These are phyloP conservation scores for Tremellales sp. DNA, from an alignment of 1,284 basidiomycete species.

Conservation along the genomic window DNA sequence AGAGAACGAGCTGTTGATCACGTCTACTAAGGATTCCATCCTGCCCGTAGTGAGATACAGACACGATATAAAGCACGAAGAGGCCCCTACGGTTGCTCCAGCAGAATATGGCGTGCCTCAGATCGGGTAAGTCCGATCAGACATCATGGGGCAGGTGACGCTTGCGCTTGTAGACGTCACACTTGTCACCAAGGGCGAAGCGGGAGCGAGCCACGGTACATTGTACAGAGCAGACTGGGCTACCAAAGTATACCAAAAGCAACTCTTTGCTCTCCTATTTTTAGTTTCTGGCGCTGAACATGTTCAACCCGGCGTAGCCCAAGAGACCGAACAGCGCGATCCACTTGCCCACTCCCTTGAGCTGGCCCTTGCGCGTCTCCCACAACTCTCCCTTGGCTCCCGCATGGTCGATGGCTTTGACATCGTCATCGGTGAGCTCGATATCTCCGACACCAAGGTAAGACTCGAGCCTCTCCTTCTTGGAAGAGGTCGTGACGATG, in stretches of 20 bases:
- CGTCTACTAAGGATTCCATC: conserved; percentile 39
- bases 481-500: conserved; percentile 65
- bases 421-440: conserved; percentile 43
- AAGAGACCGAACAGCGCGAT: conserved; percentile 4
- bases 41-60: neutral
- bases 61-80: neutral
- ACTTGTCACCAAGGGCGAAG: too few relatives aligned
- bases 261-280: too few relatives aligned
- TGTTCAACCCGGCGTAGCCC: conserved; percentile 4
- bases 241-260: too few relatives aligned
- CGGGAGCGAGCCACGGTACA: too few relatives aligned
- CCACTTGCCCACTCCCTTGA: conserved; percentile 7
- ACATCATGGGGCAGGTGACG: too few relatives aligned
- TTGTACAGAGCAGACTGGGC: too few relatives aligned
- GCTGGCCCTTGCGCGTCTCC: conserved; percentile 11
- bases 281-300: too few relatives aligned
- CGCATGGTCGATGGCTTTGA: conserved; percentile 46
- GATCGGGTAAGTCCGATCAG: too few relatives aligned
- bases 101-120: neutral
- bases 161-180: too few relatives aligned
- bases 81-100: neutral
- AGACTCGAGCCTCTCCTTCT: conserved; percentile 59
- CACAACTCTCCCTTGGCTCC: conserved; percentile 31
- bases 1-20: conserved; percentile 36
- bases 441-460: conserved; percentile 60